Evolutionary conservation across 345 rosid species (phyloP), one percentile per base, ranked within the genome.

Genomic region (Camelina sativa): DNA sequence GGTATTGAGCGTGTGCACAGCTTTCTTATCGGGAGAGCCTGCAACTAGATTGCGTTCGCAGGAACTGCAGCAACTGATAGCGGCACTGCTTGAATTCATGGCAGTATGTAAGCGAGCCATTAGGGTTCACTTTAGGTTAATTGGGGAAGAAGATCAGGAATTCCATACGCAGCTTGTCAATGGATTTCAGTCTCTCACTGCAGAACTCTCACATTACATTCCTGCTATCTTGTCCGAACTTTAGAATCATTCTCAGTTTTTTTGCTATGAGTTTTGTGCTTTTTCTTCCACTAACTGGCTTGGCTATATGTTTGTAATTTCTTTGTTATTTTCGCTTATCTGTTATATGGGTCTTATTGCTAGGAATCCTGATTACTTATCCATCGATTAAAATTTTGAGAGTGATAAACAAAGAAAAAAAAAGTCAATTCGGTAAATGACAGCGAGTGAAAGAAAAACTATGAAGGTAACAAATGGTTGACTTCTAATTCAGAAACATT

Each of bases 101-200:
- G 99, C 97, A 1, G 99, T 95, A 61, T 96, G 99, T 76, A 95
- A 95, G 84, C 91, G 99, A 37, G 99, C 98, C 25, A 92, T 96
- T 17, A 87, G 99, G 41, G 97, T 96, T 15, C 99, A 96, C 82
- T 86, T 81, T 72, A 86, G 98, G 62, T 80, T 96, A 78, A 96
- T 96, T 2, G 99, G 99, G 46, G 98, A 92, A 67, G 98, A 96
- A 78, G 99, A 92, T 79, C 98, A 92, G 66, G 99, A 96, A 65
- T 96, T 96, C 76, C 98, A 96, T 86, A 96, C 98, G 16, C 99
- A 96, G 78, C 97, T 96, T 47, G 97, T 96, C 72, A 96, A 96
- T 37, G 99, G 99, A 48, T 96, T 96, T 76, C 99, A 96, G 81
- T 92, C 99, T 25, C 97, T 95, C 28, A 90, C 99, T 1, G 99